Conservation (phyloP, 805 yeast species). For the Teunomyces panamensis region DNA sequence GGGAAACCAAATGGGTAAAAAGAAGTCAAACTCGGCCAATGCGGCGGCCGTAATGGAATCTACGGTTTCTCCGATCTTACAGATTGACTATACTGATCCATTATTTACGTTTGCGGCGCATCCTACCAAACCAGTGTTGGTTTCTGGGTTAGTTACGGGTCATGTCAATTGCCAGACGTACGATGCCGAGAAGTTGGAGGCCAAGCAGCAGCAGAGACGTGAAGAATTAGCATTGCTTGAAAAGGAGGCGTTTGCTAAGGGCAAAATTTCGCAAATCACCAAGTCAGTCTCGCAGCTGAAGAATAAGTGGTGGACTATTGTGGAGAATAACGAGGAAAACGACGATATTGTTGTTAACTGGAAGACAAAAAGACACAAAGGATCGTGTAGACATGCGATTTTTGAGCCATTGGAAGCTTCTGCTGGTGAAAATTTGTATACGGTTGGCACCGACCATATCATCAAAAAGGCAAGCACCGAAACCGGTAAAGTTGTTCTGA, state of each 20-base stretch:
- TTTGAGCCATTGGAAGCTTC: constrained; percentile 52
- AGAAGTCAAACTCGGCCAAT: constrained; percentile 21
- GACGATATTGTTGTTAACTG: constrained; percentile 46
- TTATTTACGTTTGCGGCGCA: constrained; percentile 78
- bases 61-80: constrained; percentile 41
- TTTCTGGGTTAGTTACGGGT: constrained; percentile 81
- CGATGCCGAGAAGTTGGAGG: constrained; percentile 46
- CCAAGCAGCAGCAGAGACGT: constrained; percentile 19
- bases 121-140: constrained; percentile 63
- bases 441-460: constrained; percentile 78
- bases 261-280: constrained; percentile 19
- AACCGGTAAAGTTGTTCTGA: constrained; percentile 73
- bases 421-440: constrained; percentile 52
- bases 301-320: constrained; percentile 47
- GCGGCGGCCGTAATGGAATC: constrained; percentile 34
- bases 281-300: constrained; percentile 32
- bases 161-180: constrained; percentile 63
- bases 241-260: constrained; percentile 22
- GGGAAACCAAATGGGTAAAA: constrained; percentile 18
- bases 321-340: constrained; percentile 23
- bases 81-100: constrained; percentile 54
- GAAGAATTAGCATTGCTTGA: constrained; percentile 20
- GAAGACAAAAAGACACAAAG: constrained; percentile 90
- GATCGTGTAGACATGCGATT: constrained; percentile 72
- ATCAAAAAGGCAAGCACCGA: constrained; percentile 69